Evolutionary conservation across 139 green algal species (phyloP).

Genomic region (Coelastrella sp.): DNA sequence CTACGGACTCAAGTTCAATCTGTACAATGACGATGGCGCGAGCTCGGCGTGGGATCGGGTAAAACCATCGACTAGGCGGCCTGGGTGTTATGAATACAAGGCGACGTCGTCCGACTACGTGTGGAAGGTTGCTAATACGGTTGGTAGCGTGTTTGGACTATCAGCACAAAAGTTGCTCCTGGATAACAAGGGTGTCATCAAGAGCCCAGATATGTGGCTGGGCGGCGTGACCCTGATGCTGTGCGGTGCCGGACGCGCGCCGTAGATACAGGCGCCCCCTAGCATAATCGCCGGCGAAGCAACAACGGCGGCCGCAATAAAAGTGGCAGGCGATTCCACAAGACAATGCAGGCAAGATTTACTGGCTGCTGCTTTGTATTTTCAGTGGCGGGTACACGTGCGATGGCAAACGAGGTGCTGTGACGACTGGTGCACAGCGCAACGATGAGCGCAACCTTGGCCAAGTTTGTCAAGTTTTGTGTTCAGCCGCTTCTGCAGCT

Average conservation of each 20-base stretch:
- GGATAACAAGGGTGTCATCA: background rate
- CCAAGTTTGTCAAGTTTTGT: too few species aligned
- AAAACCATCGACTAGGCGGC: background rate
- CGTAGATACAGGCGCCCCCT: background rate
- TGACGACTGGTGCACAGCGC: background rate
- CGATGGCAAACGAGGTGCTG: background rate
- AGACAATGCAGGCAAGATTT: background rate
- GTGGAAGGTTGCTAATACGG: background rate
- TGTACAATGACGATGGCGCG: too few species aligned
- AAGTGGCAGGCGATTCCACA: background rate
- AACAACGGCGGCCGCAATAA: background rate
- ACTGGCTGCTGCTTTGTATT: background rate
- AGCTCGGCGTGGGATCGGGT: background rate
- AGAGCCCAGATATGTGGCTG: background rate
- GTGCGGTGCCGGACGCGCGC: background rate
- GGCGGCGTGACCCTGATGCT: background rate
- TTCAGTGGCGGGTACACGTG: background rate
- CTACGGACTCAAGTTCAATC: slow-evolving; percentile 4
- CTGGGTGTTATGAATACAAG: background rate
- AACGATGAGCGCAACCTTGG: background rate
- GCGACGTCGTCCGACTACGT: background rate
- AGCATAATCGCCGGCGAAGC: background rate
- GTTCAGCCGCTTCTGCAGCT: too few species aligned
- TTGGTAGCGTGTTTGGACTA: too few species aligned
- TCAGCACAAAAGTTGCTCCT: background rate